phyloP scores from a whole-genome alignment of 352 stramenopile genomes.

The Thraustotheca clavata region DNA sequence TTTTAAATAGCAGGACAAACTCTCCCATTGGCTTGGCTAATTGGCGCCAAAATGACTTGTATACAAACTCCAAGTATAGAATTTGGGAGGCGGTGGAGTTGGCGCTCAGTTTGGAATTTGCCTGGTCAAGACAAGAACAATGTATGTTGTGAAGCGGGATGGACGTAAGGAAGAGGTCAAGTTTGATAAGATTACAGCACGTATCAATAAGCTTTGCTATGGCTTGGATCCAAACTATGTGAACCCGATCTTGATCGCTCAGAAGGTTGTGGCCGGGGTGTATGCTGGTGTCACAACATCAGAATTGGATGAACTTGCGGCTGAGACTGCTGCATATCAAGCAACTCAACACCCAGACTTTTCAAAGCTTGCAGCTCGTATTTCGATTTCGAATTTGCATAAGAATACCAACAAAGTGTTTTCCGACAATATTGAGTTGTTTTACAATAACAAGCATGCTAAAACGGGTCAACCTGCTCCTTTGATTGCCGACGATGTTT shows the following conservation, averaged over 20 bases:
- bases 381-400: conserved; percentile 98
- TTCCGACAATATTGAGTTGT: conserved; percentile 88
- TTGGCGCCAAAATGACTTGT: too few relatives aligned
- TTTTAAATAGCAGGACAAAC: too few relatives aligned
- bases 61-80: too few relatives aligned
- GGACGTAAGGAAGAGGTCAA: conserved; percentile 90
- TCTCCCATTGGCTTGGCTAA: too few relatives aligned
- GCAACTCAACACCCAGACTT: conserved; percentile 98
- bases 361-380: conserved; percentile 95
- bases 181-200: conserved; percentile 98
- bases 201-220: conserved; percentile 98
- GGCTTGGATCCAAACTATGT: conserved; percentile 96
- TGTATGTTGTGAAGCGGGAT: conserved; percentile 94
- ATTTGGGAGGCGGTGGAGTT: too few relatives aligned
- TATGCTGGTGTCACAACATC: conserved; percentile 98
- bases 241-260: conserved; percentile 94
- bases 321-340: conserved; percentile 96
- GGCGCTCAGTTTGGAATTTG: conserved; percentile 17
- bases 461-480: conserved; percentile 90
- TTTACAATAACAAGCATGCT: conserved; percentile 94
- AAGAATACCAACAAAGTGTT: conserved; percentile 98
- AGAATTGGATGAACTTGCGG: conserved; percentile 97
- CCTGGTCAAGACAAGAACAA: conserved; percentile 28
- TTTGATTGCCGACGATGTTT: conserved; percentile 93
- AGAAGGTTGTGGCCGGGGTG: conserved; percentile 99